Conservation (phyloP, 441 rosid species). For the Rhodomyrtus psidioides region DNA sequence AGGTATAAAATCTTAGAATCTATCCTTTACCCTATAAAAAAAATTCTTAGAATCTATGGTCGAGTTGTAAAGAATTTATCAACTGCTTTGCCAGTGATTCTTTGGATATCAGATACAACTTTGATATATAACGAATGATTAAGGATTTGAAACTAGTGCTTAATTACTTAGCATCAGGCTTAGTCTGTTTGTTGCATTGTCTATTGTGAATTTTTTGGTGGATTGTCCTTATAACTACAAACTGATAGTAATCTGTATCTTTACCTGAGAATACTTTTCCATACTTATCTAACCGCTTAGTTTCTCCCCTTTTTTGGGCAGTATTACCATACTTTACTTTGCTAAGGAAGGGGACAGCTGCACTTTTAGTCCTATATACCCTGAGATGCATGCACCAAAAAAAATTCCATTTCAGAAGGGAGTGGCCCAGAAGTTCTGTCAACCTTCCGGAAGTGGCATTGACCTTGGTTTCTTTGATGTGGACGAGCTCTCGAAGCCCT, state of each 20-base stretch:
- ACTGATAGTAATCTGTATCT: not conserved
- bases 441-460: constrained; percentile 5
- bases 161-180: not conserved
- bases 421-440: constrained; percentile 2
- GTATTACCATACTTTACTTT: constrained; percentile 6
- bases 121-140: not conserved
- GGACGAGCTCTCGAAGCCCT: constrained; percentile 9
- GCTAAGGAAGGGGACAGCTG: constrained; percentile 13
- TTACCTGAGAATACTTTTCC: not conserved
- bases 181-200: not conserved
- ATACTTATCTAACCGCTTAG: not conserved
- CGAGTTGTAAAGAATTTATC: not conserved
- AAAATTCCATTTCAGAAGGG: constrained; percentile 9
- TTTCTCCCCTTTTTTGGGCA: not conserved
- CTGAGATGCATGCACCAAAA: not conserved
- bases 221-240: not conserved
- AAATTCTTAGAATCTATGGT: not conserved
- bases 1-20: not conserved
- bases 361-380: not conserved
- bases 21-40: no score
- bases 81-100: not conserved
- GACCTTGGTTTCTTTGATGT: constrained; percentile 11
- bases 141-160: not conserved
- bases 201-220: not conserved
- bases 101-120: not conserved